phyloP scores from a whole-genome alignment of 208 protist species.

The Endotrypanum monterogeii region DNA sequence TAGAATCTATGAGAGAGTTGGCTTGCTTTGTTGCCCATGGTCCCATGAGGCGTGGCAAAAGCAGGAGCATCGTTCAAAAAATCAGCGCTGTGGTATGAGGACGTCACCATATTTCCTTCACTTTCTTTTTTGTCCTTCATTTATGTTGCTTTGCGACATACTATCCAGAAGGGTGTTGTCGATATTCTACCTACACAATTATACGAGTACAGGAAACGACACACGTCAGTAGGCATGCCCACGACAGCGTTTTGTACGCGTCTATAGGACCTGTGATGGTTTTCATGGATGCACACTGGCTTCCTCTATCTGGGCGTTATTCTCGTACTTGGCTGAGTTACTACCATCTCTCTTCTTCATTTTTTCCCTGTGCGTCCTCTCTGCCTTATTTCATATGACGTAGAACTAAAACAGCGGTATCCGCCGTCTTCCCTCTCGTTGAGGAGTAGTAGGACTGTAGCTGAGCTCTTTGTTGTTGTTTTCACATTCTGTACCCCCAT shows the following conservation, averaged over 20 bases:
- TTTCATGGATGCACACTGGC: neutral
- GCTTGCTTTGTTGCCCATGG: neutral
- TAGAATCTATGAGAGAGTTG: neutral
- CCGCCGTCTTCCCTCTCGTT: conserved; percentile 3
- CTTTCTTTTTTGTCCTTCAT: neutral
- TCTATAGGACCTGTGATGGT: neutral
- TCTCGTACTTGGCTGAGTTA: neutral
- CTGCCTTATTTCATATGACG: neutral
- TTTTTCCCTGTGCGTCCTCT: neutral
- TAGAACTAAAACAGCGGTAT: neutral
- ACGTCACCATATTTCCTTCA: neutral
- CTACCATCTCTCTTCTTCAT: neutral
- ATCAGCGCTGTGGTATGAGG: neutral
- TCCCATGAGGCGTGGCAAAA: neutral
- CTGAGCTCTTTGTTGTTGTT: neutral
- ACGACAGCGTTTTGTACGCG: neutral
- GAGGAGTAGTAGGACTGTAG: conserved; percentile 31
- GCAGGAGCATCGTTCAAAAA: neutral
- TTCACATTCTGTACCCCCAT: no score
- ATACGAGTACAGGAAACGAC: neutral
- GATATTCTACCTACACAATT: neutral
- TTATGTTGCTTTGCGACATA: no score
- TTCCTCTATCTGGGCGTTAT: neutral
- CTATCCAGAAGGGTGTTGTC: neutral
- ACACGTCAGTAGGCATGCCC: neutral